Evolutionary conservation across 192 early-diverging fungal genomes (phyloP).

Genomic region (Pilaira anomala): DNA sequence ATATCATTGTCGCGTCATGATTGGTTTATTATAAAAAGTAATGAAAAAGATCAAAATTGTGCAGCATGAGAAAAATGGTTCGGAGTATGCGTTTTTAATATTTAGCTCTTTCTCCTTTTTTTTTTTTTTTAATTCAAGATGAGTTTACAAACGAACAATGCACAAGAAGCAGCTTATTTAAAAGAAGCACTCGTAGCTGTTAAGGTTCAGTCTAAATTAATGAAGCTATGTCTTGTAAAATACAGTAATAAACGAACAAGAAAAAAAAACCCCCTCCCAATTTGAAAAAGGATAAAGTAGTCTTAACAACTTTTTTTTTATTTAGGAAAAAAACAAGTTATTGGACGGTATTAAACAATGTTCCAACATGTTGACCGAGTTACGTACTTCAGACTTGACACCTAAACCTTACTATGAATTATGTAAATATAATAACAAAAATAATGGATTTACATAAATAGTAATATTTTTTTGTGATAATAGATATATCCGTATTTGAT

Average conservation of each 20-base stretch:
- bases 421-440: slow-evolving; percentile 62
- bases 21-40: no score
- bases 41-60: no score
- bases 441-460: not conserved
- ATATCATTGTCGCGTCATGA: no score
- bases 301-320: not conserved
- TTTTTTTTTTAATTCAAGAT: slow-evolving; percentile 15
- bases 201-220: slow-evolving; percentile 92
- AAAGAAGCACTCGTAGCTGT: slow-evolving; percentile 91
- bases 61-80: no score
- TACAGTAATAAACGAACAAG: not conserved
- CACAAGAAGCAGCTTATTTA: slow-evolving; percentile 88
- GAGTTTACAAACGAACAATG: slow-evolving; percentile 41
- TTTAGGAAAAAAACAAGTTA: slow-evolving; percentile 79
- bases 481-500: slow-evolving; percentile 98
- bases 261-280: not conserved
- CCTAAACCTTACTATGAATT: slow-evolving; percentile 99
- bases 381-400: slow-evolving; percentile 88
- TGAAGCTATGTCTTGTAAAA: slow-evolving; percentile 87
- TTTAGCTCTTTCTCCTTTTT: slow-evolving; percentile 1
- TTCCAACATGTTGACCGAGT: slow-evolving; percentile 94
- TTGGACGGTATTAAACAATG: slow-evolving; percentile 97
- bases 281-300: not conserved
- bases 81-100: not conserved
- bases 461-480: not conserved